Evolutionary conservation across 106 monocot species (phyloP).

Genomic region (Allium fistulosum): DNA sequence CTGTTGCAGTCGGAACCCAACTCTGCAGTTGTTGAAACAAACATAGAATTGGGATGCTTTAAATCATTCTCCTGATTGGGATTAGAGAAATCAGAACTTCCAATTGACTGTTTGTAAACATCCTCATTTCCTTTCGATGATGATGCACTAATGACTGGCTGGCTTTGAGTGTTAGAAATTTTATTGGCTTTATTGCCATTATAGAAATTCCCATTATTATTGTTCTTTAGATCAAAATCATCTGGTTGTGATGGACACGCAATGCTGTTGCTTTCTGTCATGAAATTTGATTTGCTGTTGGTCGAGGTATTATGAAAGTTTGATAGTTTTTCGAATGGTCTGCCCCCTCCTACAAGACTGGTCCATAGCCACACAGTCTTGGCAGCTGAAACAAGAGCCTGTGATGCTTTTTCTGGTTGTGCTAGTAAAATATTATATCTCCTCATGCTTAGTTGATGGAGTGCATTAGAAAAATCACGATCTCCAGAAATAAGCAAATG

Average conservation of each 20-base stretch:
- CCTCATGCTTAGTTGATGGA: no score
- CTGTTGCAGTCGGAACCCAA: background rate
- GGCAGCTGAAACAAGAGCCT: no score
- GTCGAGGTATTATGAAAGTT: no score
- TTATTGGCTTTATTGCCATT: constrained; percentile 13
- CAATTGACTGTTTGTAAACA: background rate
- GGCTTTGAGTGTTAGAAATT: constrained; percentile 11
- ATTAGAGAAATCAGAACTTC: background rate
- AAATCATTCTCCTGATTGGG: background rate
- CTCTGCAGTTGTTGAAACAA: background rate
- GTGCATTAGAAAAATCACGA: no score
- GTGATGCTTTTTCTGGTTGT: no score
- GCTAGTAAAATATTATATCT: no score
- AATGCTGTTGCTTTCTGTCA: no score
- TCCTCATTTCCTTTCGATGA: background rate
- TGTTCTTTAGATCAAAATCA: constrained; percentile 16
- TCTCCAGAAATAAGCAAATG: no score
- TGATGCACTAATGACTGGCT: background rate
- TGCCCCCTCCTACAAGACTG: no score
- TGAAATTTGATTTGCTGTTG: no score
- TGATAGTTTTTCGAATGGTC: no score
- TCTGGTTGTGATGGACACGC: constrained; percentile 9
- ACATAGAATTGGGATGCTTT: background rate
- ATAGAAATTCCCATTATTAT: constrained; percentile 26
- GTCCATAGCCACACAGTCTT: no score